Evolutionary conservation across 805 yeast species (phyloP), one percentile per base, ranked within the genome.

Genomic region (Tanozyma kutaoensis): DNA sequence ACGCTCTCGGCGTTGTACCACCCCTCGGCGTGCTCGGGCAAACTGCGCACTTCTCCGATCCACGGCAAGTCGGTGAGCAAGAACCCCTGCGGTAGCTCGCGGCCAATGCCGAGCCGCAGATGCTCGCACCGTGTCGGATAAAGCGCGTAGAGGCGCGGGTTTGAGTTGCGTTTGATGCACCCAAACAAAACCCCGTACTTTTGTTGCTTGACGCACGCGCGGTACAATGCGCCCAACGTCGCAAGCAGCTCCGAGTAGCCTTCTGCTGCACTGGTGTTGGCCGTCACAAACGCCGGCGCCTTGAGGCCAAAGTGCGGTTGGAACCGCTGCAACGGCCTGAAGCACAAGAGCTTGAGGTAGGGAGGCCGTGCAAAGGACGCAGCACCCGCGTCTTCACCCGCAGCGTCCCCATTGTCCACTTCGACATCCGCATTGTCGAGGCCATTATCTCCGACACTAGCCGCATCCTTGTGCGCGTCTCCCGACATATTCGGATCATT

Each of bases 181-280:
- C 93, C 88, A 73, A 84, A 82, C 4, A 79, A 66, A 6, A 88
- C 50, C 0, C 80, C 91, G 39, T 66, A 72, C 39, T 67, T 66
- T 2, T 60, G 42, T 22, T 63, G 55, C 25, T 60, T 59, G 4
- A 52, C 44, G 50, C 91, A 50, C 3, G 74, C 62, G 30, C 69
- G 72, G 42, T 71, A 80, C 9, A 88, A 49, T 0, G 85, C 66
- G 1, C 80, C 59, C 40, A 85, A 67, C 0, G 88, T 76, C 17
- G 69, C 53, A 15, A 63, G 55, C 1, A 95, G 79, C 15, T 86
- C 80, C 15, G 62, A 50, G 32, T 56, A 68, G 0, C 62, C 62
- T 1, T 66, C 70, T 14, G 33, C 40, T 5, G 38, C 30, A 4
- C 39, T 27, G 9, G 43, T 24, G 41, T 76, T 75, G 0, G 93